Conservation (phyloP, 768 basidiomycete species). For the Russula earlei region DNA sequence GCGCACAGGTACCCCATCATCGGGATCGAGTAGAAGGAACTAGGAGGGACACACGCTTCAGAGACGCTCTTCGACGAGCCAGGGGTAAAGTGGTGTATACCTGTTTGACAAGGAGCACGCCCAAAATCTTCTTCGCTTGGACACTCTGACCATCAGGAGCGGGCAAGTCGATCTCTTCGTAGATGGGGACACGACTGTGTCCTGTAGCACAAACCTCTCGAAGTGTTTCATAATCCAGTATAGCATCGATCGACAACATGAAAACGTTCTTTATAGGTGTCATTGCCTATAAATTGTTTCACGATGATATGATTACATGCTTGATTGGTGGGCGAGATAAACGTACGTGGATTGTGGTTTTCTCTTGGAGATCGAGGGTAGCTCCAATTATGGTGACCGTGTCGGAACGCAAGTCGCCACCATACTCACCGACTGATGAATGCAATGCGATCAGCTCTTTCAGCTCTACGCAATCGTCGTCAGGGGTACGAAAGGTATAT, state of each 20-base stretch:
- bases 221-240: constrained; percentile 71
- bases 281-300: constrained; percentile 46
- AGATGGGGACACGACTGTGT: constrained; percentile 22
- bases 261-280: constrained; percentile 72
- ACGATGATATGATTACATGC: not conserved
- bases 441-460: constrained; percentile 91
- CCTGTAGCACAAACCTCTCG: constrained; percentile 18
- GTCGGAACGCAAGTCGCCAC: constrained; percentile 79
- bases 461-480: constrained; percentile 34
- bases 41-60: constrained; percentile 2
- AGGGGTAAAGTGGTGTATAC: constrained; percentile 20
- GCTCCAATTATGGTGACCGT: constrained; percentile 88
- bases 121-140: constrained; percentile 74
- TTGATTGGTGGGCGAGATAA: not conserved
- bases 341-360: constrained; percentile 50
- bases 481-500: not conserved
- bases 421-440: constrained; percentile 56
- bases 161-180: constrained; percentile 20
- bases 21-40: constrained; percentile 19
- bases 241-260: constrained; percentile 81
- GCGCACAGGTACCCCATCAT: constrained; percentile 75
- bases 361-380: constrained; percentile 82
- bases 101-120: constrained; percentile 81
- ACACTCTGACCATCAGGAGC: constrained; percentile 26
- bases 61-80: not conserved